Evolutionary conservation across 345 rosid genomes (phyloP).

Genomic region (Corchorus capsularis): DNA sequence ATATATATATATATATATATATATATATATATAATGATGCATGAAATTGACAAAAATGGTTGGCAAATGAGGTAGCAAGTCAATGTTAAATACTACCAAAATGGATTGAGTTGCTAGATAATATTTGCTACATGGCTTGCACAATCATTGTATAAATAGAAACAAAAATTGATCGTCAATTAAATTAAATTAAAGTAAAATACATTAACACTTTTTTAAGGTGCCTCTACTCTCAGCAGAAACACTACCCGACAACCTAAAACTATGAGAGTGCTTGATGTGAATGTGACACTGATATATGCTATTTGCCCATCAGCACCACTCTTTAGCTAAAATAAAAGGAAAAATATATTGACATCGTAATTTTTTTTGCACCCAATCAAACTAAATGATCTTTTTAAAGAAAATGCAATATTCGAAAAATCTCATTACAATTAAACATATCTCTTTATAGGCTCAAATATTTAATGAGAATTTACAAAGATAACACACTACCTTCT

Average conservation of each 20-base stretch:
- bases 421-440: no score
- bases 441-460: no score
- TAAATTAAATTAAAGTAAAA: not conserved
- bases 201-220: not conserved
- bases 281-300: not conserved
- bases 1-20: no score
- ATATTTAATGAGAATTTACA: no score
- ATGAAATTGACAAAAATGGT: not conserved
- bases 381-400: no score
- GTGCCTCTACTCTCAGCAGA: not conserved
- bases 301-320: not conserved
- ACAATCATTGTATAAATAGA: not conserved
- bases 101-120: not conserved
- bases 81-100: not conserved
- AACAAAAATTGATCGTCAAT: not conserved
- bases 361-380: no score
- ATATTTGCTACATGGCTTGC: not conserved
- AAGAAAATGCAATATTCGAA: no score
- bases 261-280: not conserved
- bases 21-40: no score
- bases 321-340: no score
- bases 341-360: not conserved
- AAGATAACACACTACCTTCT: no score
- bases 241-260: not conserved
- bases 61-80: not conserved